These are phyloP conservation scores for Lepraria neglecta DNA, from an alignment of 495 filamentous ascomycete species.

Conservation along the genomic window DNA sequence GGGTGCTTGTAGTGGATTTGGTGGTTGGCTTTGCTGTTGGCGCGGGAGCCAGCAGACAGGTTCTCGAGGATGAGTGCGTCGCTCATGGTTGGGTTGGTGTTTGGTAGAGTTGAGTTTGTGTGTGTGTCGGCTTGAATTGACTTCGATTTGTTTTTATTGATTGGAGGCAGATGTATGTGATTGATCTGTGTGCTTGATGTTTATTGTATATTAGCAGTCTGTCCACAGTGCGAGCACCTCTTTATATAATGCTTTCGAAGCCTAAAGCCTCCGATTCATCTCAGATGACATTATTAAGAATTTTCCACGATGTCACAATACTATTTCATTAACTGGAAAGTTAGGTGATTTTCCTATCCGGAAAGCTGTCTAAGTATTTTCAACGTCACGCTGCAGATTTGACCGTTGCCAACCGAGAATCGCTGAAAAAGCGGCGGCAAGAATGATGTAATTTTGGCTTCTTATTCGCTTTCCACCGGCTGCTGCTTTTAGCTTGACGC, in stretches of 20 bases:
- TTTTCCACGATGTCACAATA: neutral
- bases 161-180: constrained; percentile 7
- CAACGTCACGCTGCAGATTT: neutral
- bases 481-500: constrained; percentile 2
- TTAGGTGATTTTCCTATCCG: neutral
- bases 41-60: constrained; percentile 29
- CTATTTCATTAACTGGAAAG: constrained; percentile 30
- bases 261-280: neutral
- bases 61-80: constrained; percentile 8
- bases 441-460: neutral
- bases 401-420: constrained; percentile 15
- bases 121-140: neutral
- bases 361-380: too few relatives aligned
- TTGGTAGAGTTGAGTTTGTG: neutral
- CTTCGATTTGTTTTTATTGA: neutral
- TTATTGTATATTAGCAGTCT: neutral
- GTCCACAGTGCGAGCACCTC: neutral
- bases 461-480: neutral
- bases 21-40: constrained; percentile 31
- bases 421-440: neutral
- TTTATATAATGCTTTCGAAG: constrained; percentile 20
- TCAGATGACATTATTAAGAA: constrained; percentile 11
- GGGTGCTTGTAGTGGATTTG: constrained; percentile 25
- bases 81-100: constrained; percentile 16
- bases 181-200: too few relatives aligned